Conservation (phyloP, 805 yeast genomes). For the Wickerhamiella bombiphila region DNA sequence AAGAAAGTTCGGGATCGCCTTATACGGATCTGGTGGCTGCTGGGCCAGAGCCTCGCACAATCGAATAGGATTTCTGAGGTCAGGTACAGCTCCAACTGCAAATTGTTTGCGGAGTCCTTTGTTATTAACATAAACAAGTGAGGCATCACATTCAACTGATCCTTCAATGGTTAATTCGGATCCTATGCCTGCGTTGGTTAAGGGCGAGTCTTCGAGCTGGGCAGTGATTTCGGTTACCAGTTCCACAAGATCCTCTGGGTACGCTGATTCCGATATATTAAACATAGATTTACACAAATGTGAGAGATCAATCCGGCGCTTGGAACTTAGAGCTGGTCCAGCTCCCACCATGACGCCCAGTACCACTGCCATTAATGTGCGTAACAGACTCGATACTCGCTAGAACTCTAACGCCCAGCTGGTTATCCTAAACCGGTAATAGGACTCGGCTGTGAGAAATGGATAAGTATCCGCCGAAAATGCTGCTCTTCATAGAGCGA, state of each 20-base stretch:
- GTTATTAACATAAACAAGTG: conserved; percentile 16
- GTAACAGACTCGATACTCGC: neutral
- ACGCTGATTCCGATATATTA: too few species aligned
- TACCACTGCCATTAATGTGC: neutral
- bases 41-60: conserved; percentile 17
- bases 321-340: neutral
- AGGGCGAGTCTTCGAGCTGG: conserved; percentile 23
- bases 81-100: conserved; percentile 23
- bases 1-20: conserved; percentile 20
- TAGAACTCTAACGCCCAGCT: neutral
- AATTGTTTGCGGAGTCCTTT: conserved; percentile 14
- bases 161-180: conserved; percentile 25
- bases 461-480: neutral
- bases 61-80: conserved; percentile 21
- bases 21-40: conserved; percentile 4
- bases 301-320: neutral
- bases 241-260: neutral
- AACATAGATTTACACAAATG: neutral
- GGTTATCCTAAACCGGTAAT: neutral
- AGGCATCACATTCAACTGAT: conserved; percentile 29
- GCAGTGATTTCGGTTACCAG: conserved; percentile 5
- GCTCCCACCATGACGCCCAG: conserved; percentile 1
- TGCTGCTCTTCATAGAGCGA: neutral
- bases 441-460: neutral
- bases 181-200: conserved; percentile 30